A percentile compares a stretch with the other conserved stretches of the same genome.
Conservation (phyloP, 73 alveolate species). For the Paramecium primaurelia region DNA sequence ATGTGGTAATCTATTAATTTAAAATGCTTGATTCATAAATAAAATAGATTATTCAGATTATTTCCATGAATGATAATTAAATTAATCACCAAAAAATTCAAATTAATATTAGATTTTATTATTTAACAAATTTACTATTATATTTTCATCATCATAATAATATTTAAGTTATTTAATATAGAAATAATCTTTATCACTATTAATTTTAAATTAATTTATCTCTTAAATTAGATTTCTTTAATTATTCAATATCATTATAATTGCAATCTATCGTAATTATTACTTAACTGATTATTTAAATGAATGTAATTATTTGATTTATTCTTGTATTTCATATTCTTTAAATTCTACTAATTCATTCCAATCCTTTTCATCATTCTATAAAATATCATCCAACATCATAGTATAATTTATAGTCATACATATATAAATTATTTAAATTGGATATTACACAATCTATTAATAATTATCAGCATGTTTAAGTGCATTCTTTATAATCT, state of each 20-base stretch:
- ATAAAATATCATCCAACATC: neutral
- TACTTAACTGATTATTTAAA: neutral
- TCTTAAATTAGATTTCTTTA: neutral
- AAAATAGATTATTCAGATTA: neutral
- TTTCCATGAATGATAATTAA: neutral
- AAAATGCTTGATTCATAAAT: neutral
- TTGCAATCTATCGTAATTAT: neutral
- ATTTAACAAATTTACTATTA: neutral
- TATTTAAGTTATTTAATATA: neutral
- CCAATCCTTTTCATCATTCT: slow-evolving; percentile 6
- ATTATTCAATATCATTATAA: neutral
- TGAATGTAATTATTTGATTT: neutral
- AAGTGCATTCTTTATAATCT: neutral
- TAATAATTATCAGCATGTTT: neutral
- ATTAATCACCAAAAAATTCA: neutral
- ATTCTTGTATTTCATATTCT: neutral
- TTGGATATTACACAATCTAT: neutral
- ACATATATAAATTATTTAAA: neutral
- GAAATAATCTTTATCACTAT: neutral
- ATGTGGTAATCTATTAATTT: neutral
- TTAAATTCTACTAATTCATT: neutral
- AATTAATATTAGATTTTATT: neutral
- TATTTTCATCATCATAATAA: neutral
- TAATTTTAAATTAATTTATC: neutral
- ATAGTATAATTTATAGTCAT: neutral